A percentile compares a stretch with the other conserved stretches of the same genome.
Conservation (phyloP, 306 rosid genomes). For the Comarum palustre region DNA sequence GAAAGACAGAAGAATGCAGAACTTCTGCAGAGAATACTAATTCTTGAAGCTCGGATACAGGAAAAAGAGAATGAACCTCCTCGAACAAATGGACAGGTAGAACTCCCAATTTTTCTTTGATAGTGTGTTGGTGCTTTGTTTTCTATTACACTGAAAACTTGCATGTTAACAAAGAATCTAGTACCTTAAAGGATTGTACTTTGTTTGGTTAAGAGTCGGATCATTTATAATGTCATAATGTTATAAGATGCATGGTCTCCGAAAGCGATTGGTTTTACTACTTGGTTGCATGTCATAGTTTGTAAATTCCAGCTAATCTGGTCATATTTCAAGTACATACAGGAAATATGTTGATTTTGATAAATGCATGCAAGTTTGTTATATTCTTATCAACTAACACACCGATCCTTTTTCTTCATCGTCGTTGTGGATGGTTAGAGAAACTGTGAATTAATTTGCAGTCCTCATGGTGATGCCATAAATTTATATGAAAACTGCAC, state of each 20-base stretch:
- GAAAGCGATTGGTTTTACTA: background rate
- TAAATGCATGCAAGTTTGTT: background rate
- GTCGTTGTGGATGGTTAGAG: background rate
- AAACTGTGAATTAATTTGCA: background rate
- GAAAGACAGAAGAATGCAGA: slow-evolving; percentile 72
- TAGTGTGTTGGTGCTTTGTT: background rate
- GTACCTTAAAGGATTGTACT: background rate
- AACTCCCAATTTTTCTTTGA: slow-evolving; percentile 12
- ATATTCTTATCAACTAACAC: background rate
- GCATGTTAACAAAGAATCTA: background rate
- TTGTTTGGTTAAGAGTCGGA: background rate
- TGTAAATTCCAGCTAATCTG: background rate
- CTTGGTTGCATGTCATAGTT: background rate
- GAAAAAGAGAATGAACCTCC: slow-evolving; percentile 40
- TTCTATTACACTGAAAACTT: background rate
- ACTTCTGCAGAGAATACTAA: slow-evolving; percentile 62
- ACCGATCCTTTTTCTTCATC: background rate
- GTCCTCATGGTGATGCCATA: background rate
- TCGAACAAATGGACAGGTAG: slow-evolving; percentile 38
- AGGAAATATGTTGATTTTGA: background rate
- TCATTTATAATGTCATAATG: background rate
- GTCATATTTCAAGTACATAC: background rate
- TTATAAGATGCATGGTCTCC: background rate
- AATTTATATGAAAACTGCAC: background rate
- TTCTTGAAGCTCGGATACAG: slow-evolving; percentile 77